Conservation (phyloP, 2,329 filamentous ascomycete species). For the Clarireedia paspali region DNA sequence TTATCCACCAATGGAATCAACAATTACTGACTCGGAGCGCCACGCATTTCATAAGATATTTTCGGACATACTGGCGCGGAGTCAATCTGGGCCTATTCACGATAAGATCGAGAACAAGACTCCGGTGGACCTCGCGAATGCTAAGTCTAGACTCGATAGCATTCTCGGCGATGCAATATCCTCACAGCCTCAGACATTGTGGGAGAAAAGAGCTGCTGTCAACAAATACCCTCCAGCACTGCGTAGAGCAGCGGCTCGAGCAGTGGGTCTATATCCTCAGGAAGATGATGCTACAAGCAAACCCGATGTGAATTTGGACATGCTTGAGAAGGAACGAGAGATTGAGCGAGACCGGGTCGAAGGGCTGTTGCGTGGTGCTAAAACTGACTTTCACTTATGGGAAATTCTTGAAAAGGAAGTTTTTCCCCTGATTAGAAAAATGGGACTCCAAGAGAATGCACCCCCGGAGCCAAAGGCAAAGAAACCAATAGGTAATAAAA, state of each 20-base stretch:
- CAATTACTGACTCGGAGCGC: conserved; percentile 49
- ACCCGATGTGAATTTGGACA: conserved; percentile 9
- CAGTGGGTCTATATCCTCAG: conserved; percentile 19
- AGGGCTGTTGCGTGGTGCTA: conserved; percentile 43
- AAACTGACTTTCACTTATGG: conserved; percentile 60
- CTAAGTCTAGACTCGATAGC: conserved; percentile 15
- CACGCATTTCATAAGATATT: conserved; percentile 48
- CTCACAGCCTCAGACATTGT: conserved; percentile 1
- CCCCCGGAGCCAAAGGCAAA: background rate
- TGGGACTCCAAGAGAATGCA: conserved; percentile 43
- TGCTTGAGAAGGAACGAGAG: conserved; percentile 26
- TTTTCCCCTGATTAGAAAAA: conserved; percentile 48
- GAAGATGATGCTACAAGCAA: conserved; percentile 7
- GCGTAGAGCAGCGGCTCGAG: conserved; percentile 25
- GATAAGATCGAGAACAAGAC: background rate
- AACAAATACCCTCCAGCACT: conserved; percentile 26
- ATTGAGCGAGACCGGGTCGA: conserved; percentile 46
- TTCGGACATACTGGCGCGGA: conserved; percentile 43
- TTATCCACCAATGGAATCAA: conserved; percentile 32
- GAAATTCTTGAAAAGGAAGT: conserved; percentile 58
- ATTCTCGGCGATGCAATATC: conserved; percentile 17
- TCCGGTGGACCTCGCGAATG: conserved; percentile 2
- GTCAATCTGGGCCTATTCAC: conserved; percentile 6
- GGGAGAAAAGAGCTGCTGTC: conserved; percentile 17
- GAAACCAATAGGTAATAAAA: background rate